Percentiles rank a stretch among this genome's conserved stretches.
Evolutionary conservation across 2,329 filamentous ascomycete genomes (phyloP).

Genomic region (Leptographium flavum): DNA sequence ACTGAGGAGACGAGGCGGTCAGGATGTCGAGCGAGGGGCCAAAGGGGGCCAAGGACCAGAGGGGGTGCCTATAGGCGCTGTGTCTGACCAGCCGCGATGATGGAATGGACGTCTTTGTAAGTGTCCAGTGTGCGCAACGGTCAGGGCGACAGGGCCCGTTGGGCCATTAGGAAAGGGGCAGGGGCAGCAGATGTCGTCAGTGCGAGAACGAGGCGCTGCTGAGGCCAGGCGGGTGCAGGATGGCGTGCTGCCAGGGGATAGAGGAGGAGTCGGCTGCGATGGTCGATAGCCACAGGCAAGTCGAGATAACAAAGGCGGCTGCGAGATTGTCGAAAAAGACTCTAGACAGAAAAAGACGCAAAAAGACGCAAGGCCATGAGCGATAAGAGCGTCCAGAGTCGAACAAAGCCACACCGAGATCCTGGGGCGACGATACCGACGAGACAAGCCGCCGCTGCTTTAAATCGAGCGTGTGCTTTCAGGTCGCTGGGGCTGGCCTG

Average conservation of each 20-base stretch:
- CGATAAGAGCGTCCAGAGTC: no score
- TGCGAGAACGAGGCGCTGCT: neutral
- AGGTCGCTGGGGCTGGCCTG: no score
- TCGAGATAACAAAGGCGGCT: no score
- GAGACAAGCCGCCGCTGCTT: no score
- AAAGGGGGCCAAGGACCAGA: no score
- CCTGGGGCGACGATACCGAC: no score
- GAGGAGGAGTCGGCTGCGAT: neutral
- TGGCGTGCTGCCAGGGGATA: conserved; percentile 9
- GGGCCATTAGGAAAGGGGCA: conserved; percentile 7
- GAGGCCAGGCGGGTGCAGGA: conserved; percentile 8
- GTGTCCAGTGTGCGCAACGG: neutral
- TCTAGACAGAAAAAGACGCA: no score
- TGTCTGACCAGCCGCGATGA: neutral
- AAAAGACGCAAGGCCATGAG: neutral
- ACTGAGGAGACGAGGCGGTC: neutral
- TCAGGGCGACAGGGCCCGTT: conserved; percentile 1
- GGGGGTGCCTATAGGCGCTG: neutral
- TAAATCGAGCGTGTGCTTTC: neutral
- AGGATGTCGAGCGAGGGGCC: neutral
- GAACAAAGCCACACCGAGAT: no score
- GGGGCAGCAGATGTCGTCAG: conserved; percentile 1
- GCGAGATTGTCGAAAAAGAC: no score
- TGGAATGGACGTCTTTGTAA: neutral
- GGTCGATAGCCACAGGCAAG: neutral